Evolutionary conservation across 495 filamentous ascomycete species (phyloP).

Genomic region (Aspergillus ellipticus): DNA sequence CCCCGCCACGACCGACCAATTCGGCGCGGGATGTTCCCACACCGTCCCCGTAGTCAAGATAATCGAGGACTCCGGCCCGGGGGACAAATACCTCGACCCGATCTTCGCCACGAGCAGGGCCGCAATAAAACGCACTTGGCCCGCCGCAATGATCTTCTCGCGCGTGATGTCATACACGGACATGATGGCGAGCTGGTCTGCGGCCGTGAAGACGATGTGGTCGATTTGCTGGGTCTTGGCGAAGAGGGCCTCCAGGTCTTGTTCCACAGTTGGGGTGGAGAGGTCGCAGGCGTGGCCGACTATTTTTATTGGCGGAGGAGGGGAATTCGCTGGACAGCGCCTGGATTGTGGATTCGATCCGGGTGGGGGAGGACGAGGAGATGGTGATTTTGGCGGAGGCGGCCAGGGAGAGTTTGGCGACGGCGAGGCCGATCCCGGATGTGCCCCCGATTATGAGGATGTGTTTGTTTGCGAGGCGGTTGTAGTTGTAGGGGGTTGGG

Average conservation of each 20-base stretch:
- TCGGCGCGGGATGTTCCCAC: constrained; percentile 43
- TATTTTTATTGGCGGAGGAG: constrained; percentile 25
- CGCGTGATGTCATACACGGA: constrained; percentile 36
- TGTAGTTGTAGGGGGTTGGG: neutral
- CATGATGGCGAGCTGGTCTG: constrained; percentile 34
- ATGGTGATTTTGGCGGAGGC: constrained; percentile 51
- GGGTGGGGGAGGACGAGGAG: constrained; percentile 46
- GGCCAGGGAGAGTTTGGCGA: constrained; percentile 51
- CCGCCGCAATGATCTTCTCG: constrained; percentile 35
- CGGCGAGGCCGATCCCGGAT: constrained; percentile 52
- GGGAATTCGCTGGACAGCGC: constrained; percentile 36
- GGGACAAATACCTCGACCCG: constrained; percentile 40
- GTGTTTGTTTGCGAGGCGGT: neutral
- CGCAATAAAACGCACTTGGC: constrained; percentile 51
- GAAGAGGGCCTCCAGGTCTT: constrained; percentile 47
- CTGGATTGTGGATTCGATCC: constrained; percentile 39
- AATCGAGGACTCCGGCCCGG: constrained; percentile 39
- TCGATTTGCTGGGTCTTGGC: constrained; percentile 40
- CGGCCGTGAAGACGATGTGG: constrained; percentile 61
- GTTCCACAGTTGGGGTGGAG: constrained; percentile 35
- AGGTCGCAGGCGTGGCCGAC: constrained; percentile 49
- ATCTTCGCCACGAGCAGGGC: constrained; percentile 54
- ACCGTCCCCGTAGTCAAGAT: constrained; percentile 53
- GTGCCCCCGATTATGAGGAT: constrained; percentile 54
- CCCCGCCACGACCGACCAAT: constrained; percentile 45